phyloP scores from a whole-genome alignment of 805 yeast genomes.

The Nakazawaea ambrosiae region DNA sequence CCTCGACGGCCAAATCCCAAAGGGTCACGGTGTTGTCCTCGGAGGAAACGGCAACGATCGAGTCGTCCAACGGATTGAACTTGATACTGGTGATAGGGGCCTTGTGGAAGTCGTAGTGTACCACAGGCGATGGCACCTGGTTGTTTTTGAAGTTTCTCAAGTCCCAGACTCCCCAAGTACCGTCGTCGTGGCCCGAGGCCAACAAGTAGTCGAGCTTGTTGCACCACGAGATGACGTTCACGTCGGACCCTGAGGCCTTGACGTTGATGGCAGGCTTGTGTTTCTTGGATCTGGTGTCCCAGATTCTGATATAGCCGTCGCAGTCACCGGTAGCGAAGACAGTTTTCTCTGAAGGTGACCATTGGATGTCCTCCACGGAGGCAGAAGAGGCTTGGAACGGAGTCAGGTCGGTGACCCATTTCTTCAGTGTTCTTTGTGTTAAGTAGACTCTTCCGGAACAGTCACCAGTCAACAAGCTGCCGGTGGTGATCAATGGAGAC shows the following conservation, averaged over 20 bases:
- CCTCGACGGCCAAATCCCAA: slow-evolving; percentile 98
- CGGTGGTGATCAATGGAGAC: slow-evolving; percentile 80
- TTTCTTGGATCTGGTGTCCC: slow-evolving; percentile 94
- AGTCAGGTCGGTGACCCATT: slow-evolving; percentile 81
- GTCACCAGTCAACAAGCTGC: slow-evolving; percentile 85
- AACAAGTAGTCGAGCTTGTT: slow-evolving; percentile 76
- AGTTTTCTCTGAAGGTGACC: slow-evolving; percentile 88
- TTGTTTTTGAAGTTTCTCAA: slow-evolving; percentile 71
- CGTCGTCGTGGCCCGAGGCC: slow-evolving; percentile 97
- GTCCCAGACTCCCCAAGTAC: slow-evolving; percentile 98
- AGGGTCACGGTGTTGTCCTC: slow-evolving; percentile 95
- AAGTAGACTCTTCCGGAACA: slow-evolving; percentile 74
- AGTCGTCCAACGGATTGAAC: slow-evolving; percentile 93
- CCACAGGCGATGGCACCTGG: slow-evolving; percentile 71
- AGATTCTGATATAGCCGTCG: slow-evolving; percentile 86
- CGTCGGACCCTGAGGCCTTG: slow-evolving; percentile 72
- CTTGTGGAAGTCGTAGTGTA: slow-evolving; percentile 91
- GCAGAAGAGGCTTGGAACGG: slow-evolving; percentile 65
- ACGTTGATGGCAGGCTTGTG: slow-evolving; percentile 88
- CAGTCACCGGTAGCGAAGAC: slow-evolving; percentile 94
- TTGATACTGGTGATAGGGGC: slow-evolving; percentile 88
- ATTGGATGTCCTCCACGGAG: slow-evolving; percentile 94
- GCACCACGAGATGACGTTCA: slow-evolving; percentile 96
- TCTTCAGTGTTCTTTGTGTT: slow-evolving; percentile 68
- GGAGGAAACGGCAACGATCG: slow-evolving; percentile 90